A percentile compares a stretch with the other conserved stretches of the same genome.
These are phyloP conservation scores for Fusarium falciforme DNA, from an alignment of 2,329 filamentous ascomycete species.

Conservation along the genomic window DNA sequence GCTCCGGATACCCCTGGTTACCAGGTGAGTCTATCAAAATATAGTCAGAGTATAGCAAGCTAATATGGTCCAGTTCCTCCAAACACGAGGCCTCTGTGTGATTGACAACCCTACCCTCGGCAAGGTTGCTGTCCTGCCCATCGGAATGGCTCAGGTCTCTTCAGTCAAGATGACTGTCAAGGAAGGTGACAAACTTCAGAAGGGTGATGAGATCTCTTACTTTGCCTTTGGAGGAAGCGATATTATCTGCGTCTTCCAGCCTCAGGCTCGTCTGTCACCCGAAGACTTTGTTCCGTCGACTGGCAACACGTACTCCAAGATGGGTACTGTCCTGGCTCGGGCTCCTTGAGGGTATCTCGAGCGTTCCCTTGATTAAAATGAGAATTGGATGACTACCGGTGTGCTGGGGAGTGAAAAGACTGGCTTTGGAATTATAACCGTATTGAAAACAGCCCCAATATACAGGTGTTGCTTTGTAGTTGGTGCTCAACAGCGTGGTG, in stretches of 20 bases:
- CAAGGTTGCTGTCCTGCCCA: slow-evolving; percentile 54
- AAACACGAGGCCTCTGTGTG: slow-evolving; percentile 53
- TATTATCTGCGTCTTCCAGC: slow-evolving; percentile 54
- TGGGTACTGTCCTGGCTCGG: slow-evolving; percentile 30
- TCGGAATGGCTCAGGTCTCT: slow-evolving; percentile 58
- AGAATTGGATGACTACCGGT: background rate
- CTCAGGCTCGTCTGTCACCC: slow-evolving; percentile 27
- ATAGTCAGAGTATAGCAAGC: background rate
- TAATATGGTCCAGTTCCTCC: slow-evolving; percentile 46
- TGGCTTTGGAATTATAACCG: background rate
- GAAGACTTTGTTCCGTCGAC: slow-evolving; percentile 32
- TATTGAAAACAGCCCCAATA: background rate
- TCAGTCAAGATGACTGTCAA: slow-evolving; percentile 50
- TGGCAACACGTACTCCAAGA: slow-evolving; percentile 28
- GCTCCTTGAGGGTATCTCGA: background rate
- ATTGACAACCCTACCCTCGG: slow-evolving; percentile 55
- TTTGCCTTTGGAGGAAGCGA: slow-evolving; percentile 59
- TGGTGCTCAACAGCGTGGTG: background rate
- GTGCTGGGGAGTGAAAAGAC: background rate
- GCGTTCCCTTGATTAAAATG: background rate
- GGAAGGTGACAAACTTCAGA: slow-evolving; percentile 44
- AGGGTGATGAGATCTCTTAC: slow-evolving; percentile 55
- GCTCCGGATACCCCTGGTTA: slow-evolving; percentile 52
- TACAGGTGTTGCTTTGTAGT: background rate
- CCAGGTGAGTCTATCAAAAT: slow-evolving; percentile 15